Evolutionary conservation across 2,329 filamentous ascomycete species (phyloP).

Genomic region (Colletotrichum tabaci): DNA sequence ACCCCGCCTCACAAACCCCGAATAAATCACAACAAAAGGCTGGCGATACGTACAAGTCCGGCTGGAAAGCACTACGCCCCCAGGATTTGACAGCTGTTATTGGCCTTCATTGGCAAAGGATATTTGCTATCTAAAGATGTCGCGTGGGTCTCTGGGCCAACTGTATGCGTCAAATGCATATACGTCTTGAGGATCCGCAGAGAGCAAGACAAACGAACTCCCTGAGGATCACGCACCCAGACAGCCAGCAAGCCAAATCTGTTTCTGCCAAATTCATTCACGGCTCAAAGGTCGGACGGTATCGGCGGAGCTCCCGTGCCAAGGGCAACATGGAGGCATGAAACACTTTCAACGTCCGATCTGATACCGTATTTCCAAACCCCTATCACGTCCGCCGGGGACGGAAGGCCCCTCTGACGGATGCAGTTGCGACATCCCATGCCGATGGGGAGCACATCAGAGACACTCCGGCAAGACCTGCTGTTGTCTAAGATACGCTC

Average conservation of each 20-base stretch:
- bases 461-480: conserved; percentile 18
- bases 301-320: conserved; percentile 22
- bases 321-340: conserved; percentile 27
- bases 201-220: neutral
- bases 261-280: neutral
- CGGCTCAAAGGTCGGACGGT: conserved; percentile 6
- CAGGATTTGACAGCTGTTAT: no score
- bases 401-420: conserved; percentile 15
- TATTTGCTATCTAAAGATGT: neutral
- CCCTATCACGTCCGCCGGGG: conserved; percentile 16
- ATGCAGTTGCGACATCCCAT: conserved; percentile 9
- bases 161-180: neutral
- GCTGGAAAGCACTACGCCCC: no score
- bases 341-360: conserved; percentile 34
- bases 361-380: conserved; percentile 33
- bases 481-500: conserved; percentile 7
- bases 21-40: neutral
- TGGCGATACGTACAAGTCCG: neutral
- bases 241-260: neutral
- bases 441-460: neutral
- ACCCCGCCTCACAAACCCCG: neutral
- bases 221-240: neutral
- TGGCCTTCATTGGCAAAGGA: neutral
- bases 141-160: neutral
- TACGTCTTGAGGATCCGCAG: neutral